These are phyloP conservation scores for Rhizomucor miehei DNA, from an alignment of 371 early-diverging fungal genomes.

Conservation along the genomic window DNA sequence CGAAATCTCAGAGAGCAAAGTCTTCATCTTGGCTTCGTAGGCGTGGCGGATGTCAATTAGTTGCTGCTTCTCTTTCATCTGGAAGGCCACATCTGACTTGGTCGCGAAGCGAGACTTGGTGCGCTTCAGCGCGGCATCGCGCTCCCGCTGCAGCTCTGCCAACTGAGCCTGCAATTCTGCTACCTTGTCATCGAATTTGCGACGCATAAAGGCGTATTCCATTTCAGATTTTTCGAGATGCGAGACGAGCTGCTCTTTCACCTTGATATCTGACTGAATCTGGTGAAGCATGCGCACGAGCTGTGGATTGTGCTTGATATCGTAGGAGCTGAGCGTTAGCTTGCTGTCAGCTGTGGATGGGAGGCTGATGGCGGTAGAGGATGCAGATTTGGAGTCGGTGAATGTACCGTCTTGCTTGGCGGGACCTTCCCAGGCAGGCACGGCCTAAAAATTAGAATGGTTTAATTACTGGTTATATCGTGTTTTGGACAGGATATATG, in stretches of 20 bases:
- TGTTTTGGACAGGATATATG: not conserved
- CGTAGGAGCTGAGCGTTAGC: not conserved
- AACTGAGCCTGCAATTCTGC: slow-evolving; percentile 56
- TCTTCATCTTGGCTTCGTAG: slow-evolving; percentile 74
- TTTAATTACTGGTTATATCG: not conserved
- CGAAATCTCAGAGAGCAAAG: slow-evolving; percentile 67
- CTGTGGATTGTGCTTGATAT: slow-evolving; percentile 31
- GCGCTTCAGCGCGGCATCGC: slow-evolving; percentile 59
- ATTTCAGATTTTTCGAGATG: slow-evolving; percentile 57
- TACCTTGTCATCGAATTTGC: slow-evolving; percentile 74
- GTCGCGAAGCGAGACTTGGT: slow-evolving; percentile 32
- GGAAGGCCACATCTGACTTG: slow-evolving; percentile 22
- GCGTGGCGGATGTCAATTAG: slow-evolving; percentile 41
- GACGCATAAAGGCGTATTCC: slow-evolving; percentile 57
- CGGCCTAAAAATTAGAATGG: slow-evolving; percentile 10
- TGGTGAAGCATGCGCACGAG: slow-evolving; percentile 58
- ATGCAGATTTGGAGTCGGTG: not conserved
- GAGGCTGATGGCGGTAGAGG: slow-evolving; percentile 1
- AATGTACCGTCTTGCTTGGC: slow-evolving; percentile 4
- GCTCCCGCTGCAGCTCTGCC: slow-evolving; percentile 59
- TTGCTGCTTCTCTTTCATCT: slow-evolving; percentile 42
- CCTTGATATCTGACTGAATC: slow-evolving; percentile 70
- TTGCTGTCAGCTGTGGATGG: slow-evolving; percentile 11
- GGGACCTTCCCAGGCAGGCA: slow-evolving; percentile 40
- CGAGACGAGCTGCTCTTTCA: slow-evolving; percentile 55